Evolutionary conservation across 2,329 filamentous ascomycete species (phyloP).

Genomic region (Leptosphaerulina australis): DNA sequence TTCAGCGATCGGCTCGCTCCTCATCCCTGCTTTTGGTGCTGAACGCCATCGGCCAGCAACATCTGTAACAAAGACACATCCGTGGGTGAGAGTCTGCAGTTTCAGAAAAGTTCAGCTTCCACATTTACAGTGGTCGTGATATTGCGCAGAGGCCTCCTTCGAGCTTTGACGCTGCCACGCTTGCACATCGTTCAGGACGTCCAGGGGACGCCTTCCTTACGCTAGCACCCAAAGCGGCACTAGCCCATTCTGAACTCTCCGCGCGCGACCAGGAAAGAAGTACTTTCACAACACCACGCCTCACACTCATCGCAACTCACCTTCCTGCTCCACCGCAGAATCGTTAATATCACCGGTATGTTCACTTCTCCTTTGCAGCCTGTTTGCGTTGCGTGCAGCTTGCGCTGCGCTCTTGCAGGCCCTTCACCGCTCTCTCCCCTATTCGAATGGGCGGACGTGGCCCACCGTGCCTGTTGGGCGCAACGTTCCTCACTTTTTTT

Average conservation of each 20-base stretch:
- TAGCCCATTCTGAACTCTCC: conserved; percentile 37
- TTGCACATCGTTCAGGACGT: conserved; percentile 15
- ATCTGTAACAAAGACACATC: conserved; percentile 7
- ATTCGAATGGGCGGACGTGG: conserved; percentile 39
- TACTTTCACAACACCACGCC: conserved; percentile 44
- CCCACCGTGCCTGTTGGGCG: conserved; percentile 39
- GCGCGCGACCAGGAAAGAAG: conserved; percentile 46
- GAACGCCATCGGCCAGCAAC: conserved; percentile 10
- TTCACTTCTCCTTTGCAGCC: conserved; percentile 24
- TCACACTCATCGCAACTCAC: conserved; percentile 37
- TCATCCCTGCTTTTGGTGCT: conserved; percentile 11
- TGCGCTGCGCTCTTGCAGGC: conserved; percentile 30
- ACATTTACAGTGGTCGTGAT: conserved; percentile 17
- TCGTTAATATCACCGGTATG: conserved; percentile 42
- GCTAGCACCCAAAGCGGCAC: conserved; percentile 16
- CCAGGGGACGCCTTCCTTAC: conserved; percentile 10
- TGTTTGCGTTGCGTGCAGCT: conserved; percentile 25
- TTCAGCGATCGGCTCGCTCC: conserved; percentile 16
- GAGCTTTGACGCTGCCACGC: conserved; percentile 14
- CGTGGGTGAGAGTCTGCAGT: conserved; percentile 12
- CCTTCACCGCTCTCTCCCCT: conserved; percentile 44
- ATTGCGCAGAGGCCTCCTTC: conserved; percentile 18
- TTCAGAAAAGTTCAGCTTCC: conserved; percentile 13
- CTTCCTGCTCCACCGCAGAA: conserved; percentile 32
- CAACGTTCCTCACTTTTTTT: conserved; percentile 23